These are phyloP conservation scores for Debaryomyces sp. DNA, from an alignment of 1,139 yeast species.

Conservation along the genomic window DNA sequence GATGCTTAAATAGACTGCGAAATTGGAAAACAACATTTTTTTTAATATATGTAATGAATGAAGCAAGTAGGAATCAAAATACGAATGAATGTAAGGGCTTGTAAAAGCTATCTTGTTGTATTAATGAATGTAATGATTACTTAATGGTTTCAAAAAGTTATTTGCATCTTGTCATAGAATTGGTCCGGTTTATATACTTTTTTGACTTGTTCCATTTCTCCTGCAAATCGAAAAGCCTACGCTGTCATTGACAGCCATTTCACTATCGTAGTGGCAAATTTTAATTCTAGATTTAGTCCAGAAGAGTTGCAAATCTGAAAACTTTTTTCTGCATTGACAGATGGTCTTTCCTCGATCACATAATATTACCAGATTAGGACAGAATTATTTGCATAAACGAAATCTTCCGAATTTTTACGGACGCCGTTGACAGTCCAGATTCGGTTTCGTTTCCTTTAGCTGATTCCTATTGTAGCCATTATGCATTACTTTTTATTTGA, in stretches of 20 bases:
- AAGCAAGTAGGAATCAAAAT: constrained; percentile 16
- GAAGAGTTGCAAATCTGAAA: constrained; percentile 4
- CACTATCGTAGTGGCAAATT: not conserved
- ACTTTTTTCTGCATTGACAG: not conserved
- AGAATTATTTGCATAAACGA: constrained; percentile 5
- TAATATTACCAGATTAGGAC: not conserved
- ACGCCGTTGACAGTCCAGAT: not conserved
- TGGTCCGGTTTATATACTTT: constrained; percentile 3
- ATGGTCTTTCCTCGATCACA: not conserved
- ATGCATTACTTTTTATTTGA: not conserved
- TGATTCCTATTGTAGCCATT: not conserved
- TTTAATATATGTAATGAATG: constrained; percentile 12
- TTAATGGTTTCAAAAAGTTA: constrained; percentile 1
- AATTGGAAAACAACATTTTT: constrained; percentile 24
- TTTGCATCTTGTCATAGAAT: not conserved
- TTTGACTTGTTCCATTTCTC: not conserved
- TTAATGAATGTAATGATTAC: constrained; percentile 6
- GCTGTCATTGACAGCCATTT: not conserved
- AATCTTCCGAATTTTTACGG: not conserved
- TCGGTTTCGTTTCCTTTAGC: not conserved
- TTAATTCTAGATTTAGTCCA: constrained; percentile 4
- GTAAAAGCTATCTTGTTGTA: constrained; percentile 2
- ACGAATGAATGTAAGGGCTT: constrained; percentile 16
- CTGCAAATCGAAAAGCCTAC: not conserved
- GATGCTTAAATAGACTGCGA: constrained; percentile 18